A percentile compares a stretch with the other conserved stretches of the same genome.
phyloP scores from a whole-genome alignment of 495 filamentous ascomycete genomes.

The Neurospora sp. region DNA sequence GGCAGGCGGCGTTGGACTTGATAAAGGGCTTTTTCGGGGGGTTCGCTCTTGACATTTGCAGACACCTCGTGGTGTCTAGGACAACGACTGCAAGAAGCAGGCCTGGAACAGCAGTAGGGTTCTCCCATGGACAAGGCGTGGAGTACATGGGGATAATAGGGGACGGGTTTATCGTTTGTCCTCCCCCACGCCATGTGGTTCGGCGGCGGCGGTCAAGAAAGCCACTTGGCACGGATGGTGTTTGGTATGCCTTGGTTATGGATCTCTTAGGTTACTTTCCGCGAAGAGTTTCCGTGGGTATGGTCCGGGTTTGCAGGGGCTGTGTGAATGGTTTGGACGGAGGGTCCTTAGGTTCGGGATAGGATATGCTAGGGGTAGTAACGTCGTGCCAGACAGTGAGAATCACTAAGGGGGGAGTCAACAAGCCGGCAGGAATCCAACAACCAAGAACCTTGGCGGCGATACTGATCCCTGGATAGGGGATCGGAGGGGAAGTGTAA shows the following conservation, averaged over 20 bases:
- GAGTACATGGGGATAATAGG: not conserved
- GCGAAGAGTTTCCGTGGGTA: not conserved
- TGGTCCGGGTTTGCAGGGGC: not conserved
- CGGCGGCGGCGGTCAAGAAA: not conserved
- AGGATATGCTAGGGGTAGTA: not conserved
- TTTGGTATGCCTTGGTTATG: not conserved
- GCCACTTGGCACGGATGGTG: not conserved
- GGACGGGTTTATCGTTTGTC: conserved; percentile 21
- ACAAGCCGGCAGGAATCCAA: not conserved
- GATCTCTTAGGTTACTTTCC: not conserved
- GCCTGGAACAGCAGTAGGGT: not conserved
- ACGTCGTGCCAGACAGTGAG: not conserved
- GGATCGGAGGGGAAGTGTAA: not conserved
- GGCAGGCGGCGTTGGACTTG: conserved; percentile 16
- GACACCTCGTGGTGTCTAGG: conserved; percentile 22
- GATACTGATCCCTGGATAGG: not conserved
- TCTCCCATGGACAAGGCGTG: not conserved
- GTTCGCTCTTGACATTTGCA: conserved; percentile 16
- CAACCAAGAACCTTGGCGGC: not conserved
- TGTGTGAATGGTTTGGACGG: not conserved
- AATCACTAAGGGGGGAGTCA: not conserved
- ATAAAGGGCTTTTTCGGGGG: conserved; percentile 10
- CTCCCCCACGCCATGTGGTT: conserved; percentile 17
- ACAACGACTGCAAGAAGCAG: conserved; percentile 16
- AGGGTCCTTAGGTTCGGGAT: not conserved